Percentiles rank a stretch among this genome's conserved stretches.
Conservation (phyloP, 2,329 filamentous ascomycete genomes). For the Exophiala dermatitidis region DNA sequence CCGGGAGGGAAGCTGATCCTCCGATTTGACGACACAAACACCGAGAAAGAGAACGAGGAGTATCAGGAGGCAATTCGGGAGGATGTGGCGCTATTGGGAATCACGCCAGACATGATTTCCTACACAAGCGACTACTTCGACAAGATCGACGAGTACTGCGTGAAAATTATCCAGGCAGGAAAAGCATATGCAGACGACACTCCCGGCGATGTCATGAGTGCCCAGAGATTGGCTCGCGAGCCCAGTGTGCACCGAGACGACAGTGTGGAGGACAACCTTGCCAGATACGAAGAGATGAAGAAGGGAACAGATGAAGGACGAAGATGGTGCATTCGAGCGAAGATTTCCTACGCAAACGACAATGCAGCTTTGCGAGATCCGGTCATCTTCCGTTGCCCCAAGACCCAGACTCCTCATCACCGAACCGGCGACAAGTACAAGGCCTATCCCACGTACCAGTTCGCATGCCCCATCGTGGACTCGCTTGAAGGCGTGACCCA, state of each 20-base stretch:
- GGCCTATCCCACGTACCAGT: conserved; percentile 61
- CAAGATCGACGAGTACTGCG: conserved; percentile 75
- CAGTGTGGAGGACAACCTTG: conserved; percentile 72
- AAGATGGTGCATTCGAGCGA: conserved; percentile 87
- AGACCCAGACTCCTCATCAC: conserved; percentile 58
- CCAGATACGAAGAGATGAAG: conserved; percentile 91
- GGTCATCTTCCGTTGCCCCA: conserved; percentile 82
- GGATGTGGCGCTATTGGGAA: conserved; percentile 83
- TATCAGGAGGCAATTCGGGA: conserved; percentile 90
- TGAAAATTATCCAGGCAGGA: conserved; percentile 77
- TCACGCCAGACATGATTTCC: conserved; percentile 77
- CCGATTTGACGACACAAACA: conserved; percentile 96
- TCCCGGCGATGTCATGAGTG: conserved; percentile 76
- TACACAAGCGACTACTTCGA: conserved; percentile 97
- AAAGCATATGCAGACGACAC: conserved; percentile 94
- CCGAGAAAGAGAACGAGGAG: conserved; percentile 93
- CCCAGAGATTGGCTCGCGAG: conserved; percentile 76
- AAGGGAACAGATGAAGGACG: conserved; percentile 68
- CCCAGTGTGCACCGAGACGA: conserved; percentile 74
- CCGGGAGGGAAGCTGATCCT: conserved; percentile 68
- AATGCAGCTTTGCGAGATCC: conserved; percentile 96
- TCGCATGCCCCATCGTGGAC: conserved; percentile 58
- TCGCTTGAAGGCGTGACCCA: conserved; percentile 58
- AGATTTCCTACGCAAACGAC: conserved; percentile 81
- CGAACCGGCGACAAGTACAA: conserved; percentile 59